phyloP scores from a whole-genome alignment of 2,329 filamentous ascomycete species.

The Botrytis deweyae region DNA sequence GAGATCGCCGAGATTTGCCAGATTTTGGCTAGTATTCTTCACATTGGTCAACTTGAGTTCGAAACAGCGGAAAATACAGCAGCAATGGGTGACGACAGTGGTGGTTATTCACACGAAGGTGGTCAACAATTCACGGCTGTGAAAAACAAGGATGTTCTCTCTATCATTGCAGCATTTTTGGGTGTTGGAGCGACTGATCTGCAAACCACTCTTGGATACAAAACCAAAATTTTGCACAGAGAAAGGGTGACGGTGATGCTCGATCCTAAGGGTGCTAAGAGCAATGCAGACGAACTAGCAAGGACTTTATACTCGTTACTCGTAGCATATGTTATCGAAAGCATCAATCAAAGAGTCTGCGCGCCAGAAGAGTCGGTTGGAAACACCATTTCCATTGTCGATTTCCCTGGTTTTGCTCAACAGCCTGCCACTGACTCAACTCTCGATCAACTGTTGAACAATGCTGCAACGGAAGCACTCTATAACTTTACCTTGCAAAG shows the following conservation, averaged over 20 bases:
- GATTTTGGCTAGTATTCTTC: conserved; percentile 88
- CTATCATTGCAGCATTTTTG: conserved; percentile 88
- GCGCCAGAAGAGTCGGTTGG: conserved; percentile 82
- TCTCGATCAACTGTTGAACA: conserved; percentile 90
- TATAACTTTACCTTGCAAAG: conserved; percentile 93
- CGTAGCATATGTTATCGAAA: conserved; percentile 91
- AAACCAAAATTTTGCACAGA: conserved; percentile 92
- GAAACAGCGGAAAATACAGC: conserved; percentile 77
- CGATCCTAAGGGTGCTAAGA: conserved; percentile 83
- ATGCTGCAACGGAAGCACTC: conserved; percentile 86
- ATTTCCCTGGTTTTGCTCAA: conserved; percentile 94
- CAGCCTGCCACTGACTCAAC: conserved; percentile 79
- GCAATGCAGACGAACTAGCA: conserved; percentile 91
- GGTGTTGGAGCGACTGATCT: conserved; percentile 79
- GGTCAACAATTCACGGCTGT: conserved; percentile 82
- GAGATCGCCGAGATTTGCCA: conserved; percentile 98
- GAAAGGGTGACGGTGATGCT: conserved; percentile 99
- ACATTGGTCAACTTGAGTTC: conserved; percentile 96
- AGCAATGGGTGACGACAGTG: conserved; percentile 82
- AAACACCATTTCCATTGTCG: conserved; percentile 92
- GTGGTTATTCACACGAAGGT: conserved; percentile 94
- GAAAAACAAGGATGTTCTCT: conserved; percentile 88
- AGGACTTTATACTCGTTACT: conserved; percentile 90
- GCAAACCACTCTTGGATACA: conserved; percentile 87
- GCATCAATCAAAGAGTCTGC: conserved; percentile 85